Conservation (phyloP, 352 stramenopile species). For the Globisporangium megalacanthum region DNA sequence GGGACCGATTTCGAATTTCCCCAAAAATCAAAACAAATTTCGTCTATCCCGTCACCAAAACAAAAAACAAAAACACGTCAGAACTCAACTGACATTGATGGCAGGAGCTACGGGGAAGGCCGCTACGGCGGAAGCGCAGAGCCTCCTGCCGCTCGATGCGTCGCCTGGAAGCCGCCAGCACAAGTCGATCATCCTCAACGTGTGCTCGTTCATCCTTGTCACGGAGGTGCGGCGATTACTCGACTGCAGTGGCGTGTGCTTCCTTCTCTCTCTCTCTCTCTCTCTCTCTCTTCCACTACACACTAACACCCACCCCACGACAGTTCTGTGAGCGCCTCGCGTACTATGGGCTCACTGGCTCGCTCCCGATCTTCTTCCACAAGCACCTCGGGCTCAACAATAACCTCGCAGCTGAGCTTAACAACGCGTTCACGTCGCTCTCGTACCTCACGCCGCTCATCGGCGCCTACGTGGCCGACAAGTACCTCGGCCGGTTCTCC, state of each 20-base stretch:
- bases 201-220: constrained; percentile 87
- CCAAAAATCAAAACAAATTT: no score
- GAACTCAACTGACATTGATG: no score
- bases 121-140: constrained; percentile 7
- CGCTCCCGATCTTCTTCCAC: constrained; percentile 85
- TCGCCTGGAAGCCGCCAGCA: constrained; percentile 14
- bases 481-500: constrained; percentile 67
- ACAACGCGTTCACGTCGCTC: constrained; percentile 79
- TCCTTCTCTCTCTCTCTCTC: neutral
- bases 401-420: constrained; percentile 82
- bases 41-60: no score
- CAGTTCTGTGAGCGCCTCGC: constrained; percentile 81
- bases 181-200: constrained; percentile 77
- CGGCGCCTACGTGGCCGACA: constrained; percentile 77
- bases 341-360: constrained; percentile 79
- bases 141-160: constrained; percentile 5
- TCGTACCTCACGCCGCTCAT: constrained; percentile 83
- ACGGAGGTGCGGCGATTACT: constrained; percentile 39
- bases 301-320: neutral
- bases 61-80: no score
- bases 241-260: no score
- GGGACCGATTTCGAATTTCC: no score
- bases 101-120: no score
- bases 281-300: neutral
- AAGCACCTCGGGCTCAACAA: constrained; percentile 74